A percentile compares a stretch with the other conserved stretches of the same genome.
phyloP scores from a whole-genome alignment of 352 stramenopile species.

The Blastocystis sp. region DNA sequence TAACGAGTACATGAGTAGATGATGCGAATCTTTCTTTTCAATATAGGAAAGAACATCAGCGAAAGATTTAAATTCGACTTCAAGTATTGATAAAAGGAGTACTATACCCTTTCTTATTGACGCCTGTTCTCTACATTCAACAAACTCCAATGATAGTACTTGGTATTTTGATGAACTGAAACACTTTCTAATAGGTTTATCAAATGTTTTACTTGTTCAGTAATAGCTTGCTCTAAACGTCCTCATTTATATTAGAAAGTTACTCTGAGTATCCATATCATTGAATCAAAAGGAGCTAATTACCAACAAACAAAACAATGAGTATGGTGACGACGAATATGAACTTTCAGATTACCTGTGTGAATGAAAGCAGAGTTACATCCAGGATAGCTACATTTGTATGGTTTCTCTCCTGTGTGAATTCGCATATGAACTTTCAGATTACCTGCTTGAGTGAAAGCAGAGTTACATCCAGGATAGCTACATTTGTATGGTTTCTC shows the following conservation, averaged over 20 bases:
- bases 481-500: conserved; percentile 64
- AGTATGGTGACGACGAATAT: neutral
- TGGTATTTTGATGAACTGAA: neutral
- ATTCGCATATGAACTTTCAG: conserved; percentile 46
- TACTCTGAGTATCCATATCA: neutral
- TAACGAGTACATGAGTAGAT: neutral
- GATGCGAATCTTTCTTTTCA: neutral
- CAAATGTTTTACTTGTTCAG: neutral
- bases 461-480: conserved; percentile 31
- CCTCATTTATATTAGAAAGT: neutral
- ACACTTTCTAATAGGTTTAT: too few species aligned
- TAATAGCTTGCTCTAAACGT: neutral
- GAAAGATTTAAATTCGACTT: neutral
- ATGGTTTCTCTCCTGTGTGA: conserved; percentile 59
- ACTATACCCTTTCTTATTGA: neutral
- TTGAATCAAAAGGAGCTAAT: too few species aligned
- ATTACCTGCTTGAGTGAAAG: conserved; percentile 6
- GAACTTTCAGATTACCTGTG: conserved; percentile 40
- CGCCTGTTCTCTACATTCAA: neutral
- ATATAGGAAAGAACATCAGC: neutral
- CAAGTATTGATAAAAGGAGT: neutral
- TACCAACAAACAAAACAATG: too few species aligned
- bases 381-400: conserved; percentile 35
- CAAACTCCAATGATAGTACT: neutral
- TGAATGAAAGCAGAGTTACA: conserved; percentile 30